Percentiles rank a stretch among this genome's conserved stretches.
Conservation (phyloP, 805 yeast species). For the Yamadazyma tumulicola region DNA sequence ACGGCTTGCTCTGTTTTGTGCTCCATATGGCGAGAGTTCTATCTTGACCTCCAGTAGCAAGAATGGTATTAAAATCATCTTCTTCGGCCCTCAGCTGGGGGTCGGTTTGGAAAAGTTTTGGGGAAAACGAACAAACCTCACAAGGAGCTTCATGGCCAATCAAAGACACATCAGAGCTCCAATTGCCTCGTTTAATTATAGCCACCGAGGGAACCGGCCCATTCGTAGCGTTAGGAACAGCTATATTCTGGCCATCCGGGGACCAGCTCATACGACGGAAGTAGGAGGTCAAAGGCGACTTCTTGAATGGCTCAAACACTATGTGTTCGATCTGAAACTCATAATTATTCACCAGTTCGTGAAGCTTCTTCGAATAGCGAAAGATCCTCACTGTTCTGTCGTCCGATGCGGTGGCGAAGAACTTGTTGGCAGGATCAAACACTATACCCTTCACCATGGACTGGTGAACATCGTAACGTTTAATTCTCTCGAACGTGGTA, state of each 20-base stretch:
- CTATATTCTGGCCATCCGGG: conserved; percentile 84
- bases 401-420: conserved; percentile 95
- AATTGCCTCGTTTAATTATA: conserved; percentile 69
- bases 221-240: conserved; percentile 82
- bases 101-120: conserved; percentile 53
- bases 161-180: conserved; percentile 72
- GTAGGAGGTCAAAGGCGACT: conserved; percentile 89
- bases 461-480: conserved; percentile 87
- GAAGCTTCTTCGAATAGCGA: conserved; percentile 65
- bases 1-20: conserved; percentile 70
- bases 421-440: conserved; percentile 97
- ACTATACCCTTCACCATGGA: conserved; percentile 95
- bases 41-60: conserved; percentile 98
- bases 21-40: conserved; percentile 85
- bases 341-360: conserved; percentile 53
- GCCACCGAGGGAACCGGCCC: conserved; percentile 78
- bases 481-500: conserved; percentile 81
- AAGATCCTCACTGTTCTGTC: conserved; percentile 88
- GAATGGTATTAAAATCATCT: conserved; percentile 54
- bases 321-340: conserved; percentile 85
- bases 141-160: conserved; percentile 86
- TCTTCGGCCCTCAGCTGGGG: conserved; percentile 5
- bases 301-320: conserved; percentile 78
- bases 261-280: conserved; percentile 86
- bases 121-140: conserved; percentile 75